phyloP scores from a whole-genome alignment of 192 early-diverging fungal genomes.

The Pilaira anomala region DNA sequence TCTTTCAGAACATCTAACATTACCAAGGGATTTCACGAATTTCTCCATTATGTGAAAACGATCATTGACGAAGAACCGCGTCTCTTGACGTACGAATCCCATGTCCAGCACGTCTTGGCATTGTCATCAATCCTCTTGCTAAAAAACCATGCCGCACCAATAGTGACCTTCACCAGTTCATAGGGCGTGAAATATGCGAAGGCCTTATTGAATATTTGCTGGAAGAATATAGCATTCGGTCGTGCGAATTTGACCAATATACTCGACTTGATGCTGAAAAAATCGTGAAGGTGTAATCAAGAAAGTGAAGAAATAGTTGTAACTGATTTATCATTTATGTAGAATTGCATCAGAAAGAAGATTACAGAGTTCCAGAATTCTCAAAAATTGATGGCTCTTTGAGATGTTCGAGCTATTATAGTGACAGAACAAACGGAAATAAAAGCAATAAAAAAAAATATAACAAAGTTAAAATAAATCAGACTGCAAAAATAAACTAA shows the following conservation, averaged over 20 bases:
- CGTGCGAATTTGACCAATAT: slow-evolving; percentile 22
- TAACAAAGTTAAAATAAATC: too few relatives aligned
- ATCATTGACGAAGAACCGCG: slow-evolving; percentile 19
- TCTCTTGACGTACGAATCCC: slow-evolving; percentile 21
- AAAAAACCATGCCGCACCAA: slow-evolving; percentile 16
- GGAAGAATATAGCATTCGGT: slow-evolving; percentile 18
- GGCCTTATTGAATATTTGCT: slow-evolving; percentile 22
- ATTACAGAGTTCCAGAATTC: slow-evolving; percentile 11
- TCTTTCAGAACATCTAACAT: slow-evolving; percentile 20
- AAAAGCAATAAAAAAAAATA: too few relatives aligned
- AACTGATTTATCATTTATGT: slow-evolving; percentile 18
- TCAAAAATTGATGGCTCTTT: slow-evolving; percentile 18
- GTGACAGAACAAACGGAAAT: too few relatives aligned
- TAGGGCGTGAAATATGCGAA: slow-evolving; percentile 19
- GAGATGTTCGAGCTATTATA: too few relatives aligned
- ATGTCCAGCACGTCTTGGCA: slow-evolving; percentile 20
- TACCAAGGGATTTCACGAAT: slow-evolving; percentile 19
- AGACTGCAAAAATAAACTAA: too few relatives aligned
- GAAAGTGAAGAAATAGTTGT: slow-evolving; percentile 19
- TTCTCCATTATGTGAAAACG: slow-evolving; percentile 18
- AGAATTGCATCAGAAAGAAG: slow-evolving; percentile 21
- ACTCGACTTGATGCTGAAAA: slow-evolving; percentile 16
- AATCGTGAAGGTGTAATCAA: slow-evolving; percentile 18
- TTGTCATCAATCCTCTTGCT: slow-evolving; percentile 18
- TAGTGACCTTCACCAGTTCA: slow-evolving; percentile 20